phyloP scores from a whole-genome alignment of 768 basidiomycete genomes.

The Serendipita sp. region DNA sequence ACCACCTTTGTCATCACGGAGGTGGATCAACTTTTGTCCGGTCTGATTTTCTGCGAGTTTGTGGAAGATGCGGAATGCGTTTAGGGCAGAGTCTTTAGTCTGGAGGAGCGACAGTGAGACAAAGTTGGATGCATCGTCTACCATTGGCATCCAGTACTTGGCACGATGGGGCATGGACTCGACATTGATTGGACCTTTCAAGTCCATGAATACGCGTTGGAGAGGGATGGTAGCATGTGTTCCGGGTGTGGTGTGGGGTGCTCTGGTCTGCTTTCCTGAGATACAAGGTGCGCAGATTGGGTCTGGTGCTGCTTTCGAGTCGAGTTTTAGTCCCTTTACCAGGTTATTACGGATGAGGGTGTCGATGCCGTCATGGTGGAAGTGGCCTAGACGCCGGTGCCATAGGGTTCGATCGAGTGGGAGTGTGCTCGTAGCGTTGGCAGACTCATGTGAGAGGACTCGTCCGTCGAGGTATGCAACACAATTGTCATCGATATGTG shows the following conservation, averaged over 20 bases:
- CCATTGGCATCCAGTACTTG: slow-evolving; percentile 1
- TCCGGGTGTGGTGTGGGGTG: slow-evolving; percentile 13
- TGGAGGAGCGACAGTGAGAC: not conserved
- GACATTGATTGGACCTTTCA: slow-evolving; percentile 18
- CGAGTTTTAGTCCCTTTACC: slow-evolving; percentile 18
- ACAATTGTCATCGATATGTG: slow-evolving; percentile 16
- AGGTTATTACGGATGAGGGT: slow-evolving; percentile 11
- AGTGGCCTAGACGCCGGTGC: slow-evolving; percentile 22
- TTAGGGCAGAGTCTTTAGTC: not conserved
- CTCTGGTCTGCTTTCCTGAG: slow-evolving; percentile 25
- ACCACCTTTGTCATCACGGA: slow-evolving; percentile 1
- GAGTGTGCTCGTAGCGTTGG: slow-evolving; percentile 13
- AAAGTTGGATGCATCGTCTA: not conserved
- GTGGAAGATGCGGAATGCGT: not conserved
- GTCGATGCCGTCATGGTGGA: slow-evolving; percentile 15
- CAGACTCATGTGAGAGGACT: slow-evolving; percentile 9
- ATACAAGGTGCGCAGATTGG: slow-evolving; percentile 23
- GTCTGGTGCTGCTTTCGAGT: slow-evolving; percentile 15
- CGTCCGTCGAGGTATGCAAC: slow-evolving; percentile 17
- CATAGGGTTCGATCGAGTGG: slow-evolving; percentile 17
- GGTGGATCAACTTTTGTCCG: not conserved
- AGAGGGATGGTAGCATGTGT: slow-evolving; percentile 11
- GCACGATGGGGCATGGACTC: not conserved
- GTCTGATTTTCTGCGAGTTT: slow-evolving; percentile 1
- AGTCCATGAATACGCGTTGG: slow-evolving; percentile 19